Conservation (phyloP, 257 asterid species). For the Linderniella brevidens region DNA sequence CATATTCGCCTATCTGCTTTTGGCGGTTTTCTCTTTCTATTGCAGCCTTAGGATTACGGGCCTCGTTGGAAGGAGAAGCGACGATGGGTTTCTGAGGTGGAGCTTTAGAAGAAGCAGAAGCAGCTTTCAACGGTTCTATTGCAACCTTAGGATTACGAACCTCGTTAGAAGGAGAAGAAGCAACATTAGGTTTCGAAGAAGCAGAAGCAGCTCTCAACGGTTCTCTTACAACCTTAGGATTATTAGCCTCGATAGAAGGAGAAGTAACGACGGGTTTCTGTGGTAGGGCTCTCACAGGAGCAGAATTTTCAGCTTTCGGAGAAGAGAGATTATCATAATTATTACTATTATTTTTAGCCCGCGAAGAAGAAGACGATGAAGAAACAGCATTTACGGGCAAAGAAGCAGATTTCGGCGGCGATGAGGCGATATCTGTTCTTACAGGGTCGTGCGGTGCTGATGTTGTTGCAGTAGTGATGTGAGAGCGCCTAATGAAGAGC, state of each 20-base stretch:
- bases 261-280: no score
- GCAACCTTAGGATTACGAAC: no score
- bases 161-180: conserved; percentile 11
- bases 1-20: no score
- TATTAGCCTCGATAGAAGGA: neutral
- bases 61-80: conserved; percentile 10
- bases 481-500: conserved; percentile 34
- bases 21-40: conserved; percentile 31
- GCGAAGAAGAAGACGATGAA: conserved; percentile 17
- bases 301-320: no score
- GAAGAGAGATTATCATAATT: no score
- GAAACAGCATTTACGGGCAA: conserved; percentile 26
- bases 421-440: conserved; percentile 27
- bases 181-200: conserved; percentile 29
- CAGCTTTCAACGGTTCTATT: conserved; percentile 1
- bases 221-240: conserved; percentile 10
- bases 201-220: neutral
- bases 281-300: no score
- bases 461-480: no score
- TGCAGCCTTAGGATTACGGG: conserved; percentile 16
- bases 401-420: conserved; percentile 14
- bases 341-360: neutral
- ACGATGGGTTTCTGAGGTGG: conserved; percentile 7
- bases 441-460: no score
- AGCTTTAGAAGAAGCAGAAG: conserved; percentile 16